Conservation (phyloP, 352 stramenopile species). For the Plasmopara muralis region DNA sequence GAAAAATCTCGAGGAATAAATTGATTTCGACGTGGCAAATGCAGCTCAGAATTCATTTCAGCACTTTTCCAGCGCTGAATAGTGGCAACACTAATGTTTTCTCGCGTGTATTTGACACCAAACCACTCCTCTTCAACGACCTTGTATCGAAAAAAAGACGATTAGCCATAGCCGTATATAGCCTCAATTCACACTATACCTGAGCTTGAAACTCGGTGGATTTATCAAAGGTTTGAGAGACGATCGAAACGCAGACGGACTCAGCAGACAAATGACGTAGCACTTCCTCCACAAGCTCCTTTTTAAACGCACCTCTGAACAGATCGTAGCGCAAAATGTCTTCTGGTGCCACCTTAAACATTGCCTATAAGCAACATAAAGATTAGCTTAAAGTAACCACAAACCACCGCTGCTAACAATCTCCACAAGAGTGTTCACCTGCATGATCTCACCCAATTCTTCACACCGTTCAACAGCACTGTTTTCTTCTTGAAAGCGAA, state of each 20-base stretch:
- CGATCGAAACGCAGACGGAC: constrained; percentile 47
- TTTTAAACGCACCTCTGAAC: constrained; percentile 48
- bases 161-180: not conserved
- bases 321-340: constrained; percentile 64
- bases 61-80: constrained; percentile 37
- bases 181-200: constrained; percentile 10
- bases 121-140: constrained; percentile 57
- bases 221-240: constrained; percentile 38
- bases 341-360: constrained; percentile 43
- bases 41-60: constrained; percentile 34
- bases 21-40: constrained; percentile 51
- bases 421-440: constrained; percentile 19
- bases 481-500: constrained; percentile 68
- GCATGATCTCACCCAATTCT: constrained; percentile 69
- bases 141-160: constrained; percentile 10
- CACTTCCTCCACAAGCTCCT: constrained; percentile 32
- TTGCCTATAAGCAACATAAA: constrained; percentile 22
- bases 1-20: constrained; percentile 70
- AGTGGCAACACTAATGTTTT: constrained; percentile 27
- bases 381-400: not conserved
- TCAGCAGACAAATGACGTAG: constrained; percentile 39
- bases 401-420: not conserved
- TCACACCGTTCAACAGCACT: constrained; percentile 62
- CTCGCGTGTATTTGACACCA: constrained; percentile 44
- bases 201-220: constrained; percentile 30